Percentiles rank a stretch among this genome's conserved stretches.
Conservation (phyloP, 208 protist species). For the Leishmania turanica region DNA sequence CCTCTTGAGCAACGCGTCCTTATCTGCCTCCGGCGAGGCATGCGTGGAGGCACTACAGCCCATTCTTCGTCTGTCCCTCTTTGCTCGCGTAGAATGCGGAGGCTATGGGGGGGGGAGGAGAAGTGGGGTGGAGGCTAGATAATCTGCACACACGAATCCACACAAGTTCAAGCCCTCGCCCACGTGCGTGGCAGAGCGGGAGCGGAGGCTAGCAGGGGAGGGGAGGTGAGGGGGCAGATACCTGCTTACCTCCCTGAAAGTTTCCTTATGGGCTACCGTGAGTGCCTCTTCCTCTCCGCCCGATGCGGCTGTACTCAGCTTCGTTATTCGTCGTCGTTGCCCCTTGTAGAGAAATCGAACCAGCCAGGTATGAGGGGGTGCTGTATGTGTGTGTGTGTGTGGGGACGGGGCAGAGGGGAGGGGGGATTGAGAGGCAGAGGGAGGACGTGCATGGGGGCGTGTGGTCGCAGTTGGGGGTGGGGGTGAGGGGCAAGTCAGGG, state of each 20-base stretch:
- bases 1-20: neutral
- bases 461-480: neutral
- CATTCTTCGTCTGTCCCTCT: neutral
- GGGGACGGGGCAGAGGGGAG: neutral
- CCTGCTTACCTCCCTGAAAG: neutral
- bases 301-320: neutral
- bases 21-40: neutral
- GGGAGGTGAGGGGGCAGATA: neutral
- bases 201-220: neutral
- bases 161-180: neutral
- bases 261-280: too few species aligned
- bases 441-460: neutral
- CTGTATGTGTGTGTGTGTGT: conserved; percentile 2
- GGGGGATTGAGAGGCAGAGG: neutral
- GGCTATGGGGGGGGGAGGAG: neutral
- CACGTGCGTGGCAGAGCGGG: too few species aligned
- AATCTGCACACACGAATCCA: neutral
- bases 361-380: neutral
- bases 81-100: neutral
- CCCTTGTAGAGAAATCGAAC: neutral
- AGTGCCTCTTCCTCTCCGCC: too few species aligned
- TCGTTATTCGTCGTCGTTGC: neutral
- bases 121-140: neutral
- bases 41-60: conserved; percentile 2
- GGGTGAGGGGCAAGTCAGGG: neutral